A percentile compares a stretch with the other conserved stretches of the same genome.
phyloP scores from a whole-genome alignment of 2,329 filamentous ascomycete species.

The Calonectria pseudoreteaudii region DNA sequence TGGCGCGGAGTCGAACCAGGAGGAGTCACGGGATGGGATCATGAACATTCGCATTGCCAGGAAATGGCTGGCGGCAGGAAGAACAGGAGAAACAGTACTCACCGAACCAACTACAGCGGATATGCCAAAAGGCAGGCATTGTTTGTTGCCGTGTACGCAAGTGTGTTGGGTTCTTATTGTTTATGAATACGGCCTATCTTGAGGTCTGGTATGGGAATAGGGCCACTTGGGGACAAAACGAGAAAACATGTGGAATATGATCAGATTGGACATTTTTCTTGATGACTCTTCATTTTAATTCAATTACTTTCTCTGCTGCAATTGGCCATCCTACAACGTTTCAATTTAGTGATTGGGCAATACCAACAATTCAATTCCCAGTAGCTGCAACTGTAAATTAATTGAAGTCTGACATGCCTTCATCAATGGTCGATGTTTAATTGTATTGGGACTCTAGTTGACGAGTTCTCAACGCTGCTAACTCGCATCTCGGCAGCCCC shows the following conservation, averaged over 20 bases:
- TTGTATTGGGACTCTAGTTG: neutral
- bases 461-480: neutral
- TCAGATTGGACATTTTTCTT: slow-evolving; percentile 14
- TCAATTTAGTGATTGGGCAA: neutral
- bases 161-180: slow-evolving; percentile 2
- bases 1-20: slow-evolving; percentile 1
- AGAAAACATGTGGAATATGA: neutral
- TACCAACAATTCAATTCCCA: neutral
- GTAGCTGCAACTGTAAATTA: neutral
- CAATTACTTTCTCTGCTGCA: neutral
- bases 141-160: slow-evolving; percentile 7
- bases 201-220: neutral
- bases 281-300: slow-evolving; percentile 1
- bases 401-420: neutral
- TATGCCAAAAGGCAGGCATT: slow-evolving; percentile 16
- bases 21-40: slow-evolving; percentile 8
- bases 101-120: slow-evolving; percentile 25
- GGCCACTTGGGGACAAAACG: neutral
- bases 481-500: neutral
- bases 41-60: slow-evolving; percentile 13
- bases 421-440: neutral
- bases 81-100: slow-evolving; percentile 41
- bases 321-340: neutral
- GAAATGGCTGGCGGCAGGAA: slow-evolving; percentile 5
- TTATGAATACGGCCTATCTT: neutral